phyloP scores from a whole-genome alignment of 345 rosid species.

The Geranium brycei region DNA sequence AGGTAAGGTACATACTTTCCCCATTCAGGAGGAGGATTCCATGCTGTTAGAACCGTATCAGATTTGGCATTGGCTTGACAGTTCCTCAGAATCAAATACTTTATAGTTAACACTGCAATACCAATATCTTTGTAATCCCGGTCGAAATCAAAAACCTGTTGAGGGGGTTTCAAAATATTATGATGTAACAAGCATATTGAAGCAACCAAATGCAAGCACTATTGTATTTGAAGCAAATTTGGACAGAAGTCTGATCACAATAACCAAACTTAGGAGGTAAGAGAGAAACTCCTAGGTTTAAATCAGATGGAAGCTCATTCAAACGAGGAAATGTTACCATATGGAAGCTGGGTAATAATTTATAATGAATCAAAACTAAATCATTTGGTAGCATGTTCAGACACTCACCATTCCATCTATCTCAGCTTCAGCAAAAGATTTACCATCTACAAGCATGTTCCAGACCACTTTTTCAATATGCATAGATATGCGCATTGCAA shows the following conservation, averaged over 20 bases:
- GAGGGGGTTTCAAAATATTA: background rate
- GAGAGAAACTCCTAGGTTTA: background rate
- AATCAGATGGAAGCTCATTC: background rate
- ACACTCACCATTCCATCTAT: constrained; percentile 87
- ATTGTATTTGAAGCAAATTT: background rate
- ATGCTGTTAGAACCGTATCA: constrained; percentile 81
- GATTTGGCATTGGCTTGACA: constrained; percentile 73
- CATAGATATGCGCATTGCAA: constrained; percentile 92
- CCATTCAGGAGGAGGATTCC: constrained; percentile 98
- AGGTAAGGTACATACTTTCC: constrained; percentile 56
- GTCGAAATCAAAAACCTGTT: constrained; percentile 91
- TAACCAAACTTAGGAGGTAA: too few relatives aligned
- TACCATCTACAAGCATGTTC: constrained; percentile 96
- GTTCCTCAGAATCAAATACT: constrained; percentile 71
- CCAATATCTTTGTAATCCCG: constrained; percentile 97
- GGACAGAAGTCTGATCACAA: background rate
- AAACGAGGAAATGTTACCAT: too few relatives aligned
- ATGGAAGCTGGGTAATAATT: background rate
- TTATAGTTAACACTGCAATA: constrained; percentile 79
- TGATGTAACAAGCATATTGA: background rate
- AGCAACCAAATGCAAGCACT: background rate
- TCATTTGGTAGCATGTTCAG: background rate
- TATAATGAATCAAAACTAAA: background rate
- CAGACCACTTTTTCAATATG: constrained; percentile 83
- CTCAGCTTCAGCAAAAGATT: constrained; percentile 98